Percentiles rank a stretch among this genome's conserved stretches.
These are phyloP conservation scores for Plenodomus lindquistii DNA, from an alignment of 2,329 filamentous ascomycete species.

Conservation along the genomic window DNA sequence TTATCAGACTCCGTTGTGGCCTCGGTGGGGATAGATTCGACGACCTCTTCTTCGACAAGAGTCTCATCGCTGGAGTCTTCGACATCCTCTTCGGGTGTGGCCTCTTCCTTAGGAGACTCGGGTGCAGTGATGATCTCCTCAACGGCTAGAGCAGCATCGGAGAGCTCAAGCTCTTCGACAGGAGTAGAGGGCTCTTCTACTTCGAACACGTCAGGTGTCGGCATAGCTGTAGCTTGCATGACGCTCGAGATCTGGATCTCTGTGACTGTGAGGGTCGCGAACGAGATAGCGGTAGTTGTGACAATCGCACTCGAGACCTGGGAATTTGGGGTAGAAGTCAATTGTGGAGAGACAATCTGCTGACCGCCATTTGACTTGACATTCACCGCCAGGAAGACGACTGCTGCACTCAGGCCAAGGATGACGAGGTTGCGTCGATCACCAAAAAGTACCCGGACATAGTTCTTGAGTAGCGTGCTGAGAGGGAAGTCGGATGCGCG, in stretches of 20 bases:
- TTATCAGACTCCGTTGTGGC: neutral
- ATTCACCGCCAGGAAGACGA: constrained; percentile 47
- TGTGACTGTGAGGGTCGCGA: constrained; percentile 34
- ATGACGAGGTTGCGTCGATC: constrained; percentile 60
- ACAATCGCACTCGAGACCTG: constrained; percentile 14
- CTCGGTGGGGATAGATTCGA: neutral
- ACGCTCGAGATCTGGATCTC: constrained; percentile 12
- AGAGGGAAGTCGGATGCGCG: constrained; percentile 53
- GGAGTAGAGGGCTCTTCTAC: neutral
- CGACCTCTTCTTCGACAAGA: neutral
- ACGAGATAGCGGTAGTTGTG: constrained; percentile 29
- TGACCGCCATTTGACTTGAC: constrained; percentile 13
- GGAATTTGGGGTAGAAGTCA: constrained; percentile 8
- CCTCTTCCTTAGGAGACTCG: neutral
- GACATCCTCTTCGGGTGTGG: neutral
- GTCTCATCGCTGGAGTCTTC: neutral
- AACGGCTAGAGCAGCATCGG: neutral
- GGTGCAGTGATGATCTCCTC: neutral
- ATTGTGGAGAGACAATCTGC: constrained; percentile 8
- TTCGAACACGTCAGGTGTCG: neutral
- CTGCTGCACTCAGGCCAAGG: constrained; percentile 49
- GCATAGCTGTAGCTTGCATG: constrained; percentile 5
- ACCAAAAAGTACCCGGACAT: constrained; percentile 55
- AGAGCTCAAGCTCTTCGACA: neutral
- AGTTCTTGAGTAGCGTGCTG: constrained; percentile 57